Evolutionary conservation across 441 rosid genomes (phyloP), one percentile per base, ranked within the genome.

Genomic region (Adansonia gregorii): DNA sequence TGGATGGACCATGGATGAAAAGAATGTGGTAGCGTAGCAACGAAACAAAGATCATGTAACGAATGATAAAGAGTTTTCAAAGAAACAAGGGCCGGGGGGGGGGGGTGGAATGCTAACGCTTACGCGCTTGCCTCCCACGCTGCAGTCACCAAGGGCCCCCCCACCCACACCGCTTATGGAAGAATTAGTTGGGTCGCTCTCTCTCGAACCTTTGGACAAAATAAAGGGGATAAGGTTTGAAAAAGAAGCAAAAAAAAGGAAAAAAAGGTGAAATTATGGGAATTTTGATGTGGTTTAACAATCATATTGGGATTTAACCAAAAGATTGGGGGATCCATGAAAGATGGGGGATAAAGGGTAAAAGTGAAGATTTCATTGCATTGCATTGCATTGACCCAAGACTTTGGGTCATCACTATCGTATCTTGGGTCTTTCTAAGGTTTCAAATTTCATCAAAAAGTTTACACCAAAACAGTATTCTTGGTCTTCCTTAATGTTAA

Each of bases 41-140:
- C 15, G 63, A 74, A 78, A 78, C 78, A 78, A 78, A 58, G 46
- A 74, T 81, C 14, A 78, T 74, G 72, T 0, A 35, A 48, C 9
- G 43, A 35, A 4, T 31, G 39, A 31, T 31, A 8, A 17, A 4
- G 11, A 55, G 76, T 49, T 46, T 3, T 31, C 12, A 45, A 43
- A 24, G 31, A 67, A 76, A 72, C 71, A 60, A 20, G 8, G 27
- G 27, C 35, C 2, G 0, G 17, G 65, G 35, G 63, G 54, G 35
- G 55, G 3, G 14, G 65, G 35, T 55, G 54, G 35, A 15, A 12
- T 51, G 55, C 17, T 12, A 14, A 72, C 41, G 77, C 48, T n/a
- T 68, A 69, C 81, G 78, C 76, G 84, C 84, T 78, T 81, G 84
- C 68, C 69, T 80, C 81, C 79, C 79, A 74, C 54, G 65, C 60